A percentile compares a stretch with the other conserved stretches of the same genome.
Conservation (phyloP, 129 eudicot species). For the Helichrysum umbraculigerum region DNA sequence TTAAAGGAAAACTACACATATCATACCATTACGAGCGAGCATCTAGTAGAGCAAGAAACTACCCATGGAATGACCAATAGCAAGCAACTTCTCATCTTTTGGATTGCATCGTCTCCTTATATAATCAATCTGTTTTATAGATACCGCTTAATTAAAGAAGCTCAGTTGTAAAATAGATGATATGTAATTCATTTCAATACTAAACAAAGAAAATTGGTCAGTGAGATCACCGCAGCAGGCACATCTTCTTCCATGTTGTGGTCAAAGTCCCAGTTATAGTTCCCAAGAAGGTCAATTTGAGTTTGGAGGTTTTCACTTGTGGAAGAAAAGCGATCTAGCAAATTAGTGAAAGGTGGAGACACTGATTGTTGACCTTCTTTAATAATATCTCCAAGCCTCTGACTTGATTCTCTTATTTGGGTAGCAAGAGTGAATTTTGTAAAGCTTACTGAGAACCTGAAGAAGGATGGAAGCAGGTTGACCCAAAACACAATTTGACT, state of each 20-base stretch:
- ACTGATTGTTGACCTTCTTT: constrained; percentile 61
- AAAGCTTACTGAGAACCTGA: constrained; percentile 51
- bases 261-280: constrained; percentile 84
- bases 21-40: constrained; percentile 61
- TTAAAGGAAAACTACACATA: background rate
- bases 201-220: constrained; percentile 3
- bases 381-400: constrained; percentile 46
- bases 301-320: constrained; percentile 57
- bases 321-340: constrained; percentile 46
- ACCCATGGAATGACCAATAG: constrained; percentile 89
- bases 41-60: constrained; percentile 73
- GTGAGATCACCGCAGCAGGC: constrained; percentile 65
- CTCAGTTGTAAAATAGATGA: background rate
- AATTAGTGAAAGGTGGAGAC: constrained; percentile 47
- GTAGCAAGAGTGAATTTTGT: constrained; percentile 50
- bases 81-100: constrained; percentile 72
- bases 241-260: constrained; percentile 72
- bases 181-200: constrained; percentile 11
- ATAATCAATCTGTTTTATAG: constrained; percentile 62
- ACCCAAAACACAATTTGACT: no score
- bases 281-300: constrained; percentile 54
- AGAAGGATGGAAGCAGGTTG: no score
- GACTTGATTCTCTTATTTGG: constrained; percentile 54
- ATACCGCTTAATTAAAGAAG: background rate
- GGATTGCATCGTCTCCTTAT: constrained; percentile 55